Evolutionary conservation across 805 yeast genomes (phyloP).

Genomic region (Zygotorulaspora danielsina): DNA sequence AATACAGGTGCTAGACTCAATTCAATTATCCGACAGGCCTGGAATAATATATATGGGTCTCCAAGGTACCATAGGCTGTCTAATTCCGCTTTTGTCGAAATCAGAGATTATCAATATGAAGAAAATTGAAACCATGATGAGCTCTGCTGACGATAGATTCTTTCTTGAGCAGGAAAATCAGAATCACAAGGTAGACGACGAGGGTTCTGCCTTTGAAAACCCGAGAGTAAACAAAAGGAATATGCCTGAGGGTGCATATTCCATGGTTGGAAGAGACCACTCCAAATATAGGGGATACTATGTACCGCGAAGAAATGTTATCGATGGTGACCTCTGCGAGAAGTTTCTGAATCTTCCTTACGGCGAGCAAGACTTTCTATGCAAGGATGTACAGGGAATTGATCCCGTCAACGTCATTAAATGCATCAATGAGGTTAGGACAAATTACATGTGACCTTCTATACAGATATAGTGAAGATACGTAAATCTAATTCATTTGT

Average conservation of each 20-base stretch:
- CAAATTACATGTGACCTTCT: slow-evolving; percentile 24
- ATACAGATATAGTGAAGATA: slow-evolving; percentile 1
- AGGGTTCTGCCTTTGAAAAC: slow-evolving; percentile 22
- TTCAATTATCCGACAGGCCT: slow-evolving; percentile 49
- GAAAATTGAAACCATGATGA: slow-evolving; percentile 48
- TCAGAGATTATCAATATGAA: slow-evolving; percentile 58
- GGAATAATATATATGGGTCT: slow-evolving; percentile 67
- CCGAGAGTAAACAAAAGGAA: slow-evolving; percentile 9
- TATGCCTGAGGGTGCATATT: slow-evolving; percentile 27
- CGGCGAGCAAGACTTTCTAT: slow-evolving; percentile 23
- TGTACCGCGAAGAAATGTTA: slow-evolving; percentile 67
- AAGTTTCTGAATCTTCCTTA: slow-evolving; percentile 36
- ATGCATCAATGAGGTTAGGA: slow-evolving; percentile 29
- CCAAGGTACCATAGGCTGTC: slow-evolving; percentile 74
- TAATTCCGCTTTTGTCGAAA: slow-evolving; percentile 61
- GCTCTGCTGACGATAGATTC: slow-evolving; percentile 27
- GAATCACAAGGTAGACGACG: slow-evolving; percentile 1
- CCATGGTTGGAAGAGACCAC: slow-evolving; percentile 64
- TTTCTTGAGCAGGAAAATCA: slow-evolving; percentile 14
- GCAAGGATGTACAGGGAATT: slow-evolving; percentile 36
- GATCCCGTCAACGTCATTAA: slow-evolving; percentile 31
- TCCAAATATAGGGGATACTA: slow-evolving; percentile 70
- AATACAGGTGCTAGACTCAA: slow-evolving; percentile 42
- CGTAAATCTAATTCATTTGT: slow-evolving; percentile 7
- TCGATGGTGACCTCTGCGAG: slow-evolving; percentile 89